Base-by-base conservation (phyloP, 306 rosid genomes). In the Pyrus bretschneideri region DNA sequence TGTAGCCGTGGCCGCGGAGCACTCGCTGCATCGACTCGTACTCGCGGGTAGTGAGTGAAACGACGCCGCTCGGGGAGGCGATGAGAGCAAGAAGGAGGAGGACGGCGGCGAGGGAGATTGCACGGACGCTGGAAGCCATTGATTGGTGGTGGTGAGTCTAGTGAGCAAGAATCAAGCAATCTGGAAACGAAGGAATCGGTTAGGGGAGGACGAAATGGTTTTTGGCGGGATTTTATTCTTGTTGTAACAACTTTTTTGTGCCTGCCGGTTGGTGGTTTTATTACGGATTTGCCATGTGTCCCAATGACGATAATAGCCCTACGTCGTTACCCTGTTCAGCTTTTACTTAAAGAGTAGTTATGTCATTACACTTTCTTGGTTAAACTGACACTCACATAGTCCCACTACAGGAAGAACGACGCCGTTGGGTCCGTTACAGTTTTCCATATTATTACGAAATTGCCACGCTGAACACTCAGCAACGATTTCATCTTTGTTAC, bases 1-100 rank as follows among this genome's bases (percentile, higher is more conserved):
- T 55, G 89, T 85, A 91, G 9, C 96, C 91, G 31, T 82, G 73
- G n/a, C 66, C 74, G 27, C 96, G 69, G 77, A 91, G 80, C 38
- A 73, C 79, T 73, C 65, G 55, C 9, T 85, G 82, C 91, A 87
- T 88, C 33, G 85, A 76, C 9, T 87, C 87, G 12, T 82, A 79
- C 63, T 91, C 93, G 8, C 80, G 17, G 62, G 27, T 18, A 0
- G 87, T 83, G 60, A 87, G 63, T 82, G 80, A 55, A 2, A 4
- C 67, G 1, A 73, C 71, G 67, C 69, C 65, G 69, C 31, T 55
- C 0, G 44, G 44, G 49, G 19, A 25, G 18, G 11, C 15, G 60
- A 77, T 12, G 66, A 62, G 27, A 51, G 17, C 30, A 13, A 71
- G 42, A 4, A 61, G 5, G 12, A 30, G 4, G 9, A 63, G n/a